Evolutionary conservation across 257 asterid species (phyloP).

Genomic region (Solanum bukasovii): DNA sequence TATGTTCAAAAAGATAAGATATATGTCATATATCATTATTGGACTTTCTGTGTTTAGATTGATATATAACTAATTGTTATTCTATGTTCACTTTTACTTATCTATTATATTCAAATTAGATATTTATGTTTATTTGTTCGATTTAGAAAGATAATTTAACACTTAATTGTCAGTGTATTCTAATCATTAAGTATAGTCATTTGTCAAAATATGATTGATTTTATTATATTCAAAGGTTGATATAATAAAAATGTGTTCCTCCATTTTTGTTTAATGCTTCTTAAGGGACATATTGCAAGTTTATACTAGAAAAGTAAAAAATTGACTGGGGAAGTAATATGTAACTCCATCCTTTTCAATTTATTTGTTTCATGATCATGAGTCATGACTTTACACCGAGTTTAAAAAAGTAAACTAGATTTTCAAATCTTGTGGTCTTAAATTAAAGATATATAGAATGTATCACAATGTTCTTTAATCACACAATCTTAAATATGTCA

Average conservation of each 20-base stretch:
- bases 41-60: no score
- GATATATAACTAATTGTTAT: no score
- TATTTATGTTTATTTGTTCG: no score
- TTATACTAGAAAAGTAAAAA: no score
- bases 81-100: no score
- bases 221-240: no score
- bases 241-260: no score
- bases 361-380: not conserved
- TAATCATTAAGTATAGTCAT: no score
- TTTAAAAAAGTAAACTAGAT: no score
- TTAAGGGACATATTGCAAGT: not conserved
- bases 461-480: not conserved
- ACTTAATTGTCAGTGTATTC: no score
- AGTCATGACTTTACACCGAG: fast-evolving
- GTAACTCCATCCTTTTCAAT: not conserved
- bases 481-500: not conserved
- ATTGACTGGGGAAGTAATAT: not conserved
- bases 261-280: not conserved
- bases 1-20: not conserved
- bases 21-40: not conserved
- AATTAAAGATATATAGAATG: not conserved
- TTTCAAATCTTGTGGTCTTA: fast-evolving
- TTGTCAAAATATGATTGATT: not conserved
- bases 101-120: no score
- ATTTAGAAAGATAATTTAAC: no score